Percentiles rank a stretch among this genome's conserved stretches.
Conservation (phyloP, 305 asterid genomes). For the Salvia sclarea region DNA sequence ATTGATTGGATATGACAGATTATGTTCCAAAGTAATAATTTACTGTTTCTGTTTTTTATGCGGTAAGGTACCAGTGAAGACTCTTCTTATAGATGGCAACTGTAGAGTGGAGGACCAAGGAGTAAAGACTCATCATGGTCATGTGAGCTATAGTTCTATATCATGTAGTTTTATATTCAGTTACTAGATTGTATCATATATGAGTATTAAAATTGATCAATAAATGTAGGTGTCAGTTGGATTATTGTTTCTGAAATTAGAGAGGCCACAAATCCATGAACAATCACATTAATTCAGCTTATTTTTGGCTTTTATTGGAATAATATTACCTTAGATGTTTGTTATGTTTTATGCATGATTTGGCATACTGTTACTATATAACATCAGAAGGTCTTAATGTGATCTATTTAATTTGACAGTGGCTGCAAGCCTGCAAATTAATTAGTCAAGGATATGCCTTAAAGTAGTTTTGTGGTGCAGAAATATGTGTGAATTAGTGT, state of each 20-base stretch:
- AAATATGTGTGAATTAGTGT: conserved; percentile 3
- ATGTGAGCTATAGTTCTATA: conserved; percentile 50
- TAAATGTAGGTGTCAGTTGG: conserved; percentile 10
- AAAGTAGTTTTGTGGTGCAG: neutral
- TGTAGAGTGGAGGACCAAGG: conserved; percentile 98
- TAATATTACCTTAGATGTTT: neutral
- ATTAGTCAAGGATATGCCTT: conserved; percentile 18
- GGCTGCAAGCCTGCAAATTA: neutral
- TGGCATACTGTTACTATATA: neutral
- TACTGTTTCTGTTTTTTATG: conserved; percentile 25
- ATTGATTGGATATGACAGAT: neutral
- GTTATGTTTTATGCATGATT: neutral
- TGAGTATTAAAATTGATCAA: neutral
- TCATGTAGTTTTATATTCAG: conserved; percentile 18
- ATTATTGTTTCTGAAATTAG: neutral
- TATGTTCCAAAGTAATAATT: neutral
- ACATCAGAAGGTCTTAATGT: neutral
- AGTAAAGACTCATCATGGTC: conserved; percentile 97
- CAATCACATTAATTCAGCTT: conserved; percentile 1
- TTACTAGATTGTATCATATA: neutral
- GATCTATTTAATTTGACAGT: neutral
- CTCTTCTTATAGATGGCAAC: conserved; percentile 86
- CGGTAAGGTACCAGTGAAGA: conserved; percentile 80
- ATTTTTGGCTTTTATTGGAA: neutral
- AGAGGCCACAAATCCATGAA: neutral